phyloP scores from a whole-genome alignment of 2,329 filamentous ascomycete species.

The Cordyceps cateniannulata region DNA sequence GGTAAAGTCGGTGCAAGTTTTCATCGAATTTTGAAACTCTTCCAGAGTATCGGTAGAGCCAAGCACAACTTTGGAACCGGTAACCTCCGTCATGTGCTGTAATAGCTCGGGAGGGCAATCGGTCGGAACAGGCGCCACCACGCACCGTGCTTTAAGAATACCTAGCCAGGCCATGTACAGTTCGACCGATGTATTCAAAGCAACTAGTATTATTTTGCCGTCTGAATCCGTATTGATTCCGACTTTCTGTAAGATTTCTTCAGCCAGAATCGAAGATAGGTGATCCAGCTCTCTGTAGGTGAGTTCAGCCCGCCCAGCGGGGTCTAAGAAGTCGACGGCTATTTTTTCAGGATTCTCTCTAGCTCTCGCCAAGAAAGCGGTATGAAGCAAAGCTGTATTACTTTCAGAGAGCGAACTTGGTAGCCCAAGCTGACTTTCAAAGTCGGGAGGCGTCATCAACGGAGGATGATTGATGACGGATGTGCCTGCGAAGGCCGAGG shows the following conservation, averaged over 20 bases:
- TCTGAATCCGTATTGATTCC: neutral
- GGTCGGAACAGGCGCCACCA: neutral
- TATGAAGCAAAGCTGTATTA: neutral
- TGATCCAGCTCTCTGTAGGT: constrained; percentile 1
- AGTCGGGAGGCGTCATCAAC: neutral
- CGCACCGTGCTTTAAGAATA: constrained; percentile 1
- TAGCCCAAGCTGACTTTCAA: neutral
- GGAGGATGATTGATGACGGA: neutral
- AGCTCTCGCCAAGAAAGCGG: neutral
- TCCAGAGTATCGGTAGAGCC: neutral
- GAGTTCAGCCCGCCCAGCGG: neutral
- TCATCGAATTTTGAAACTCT: neutral
- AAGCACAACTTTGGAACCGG: neutral
- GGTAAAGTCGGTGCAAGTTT: neutral
- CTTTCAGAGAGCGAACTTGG: neutral
- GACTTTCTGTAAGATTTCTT: constrained; percentile 1
- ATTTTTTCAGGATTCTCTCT: neutral
- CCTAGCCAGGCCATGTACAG: neutral
- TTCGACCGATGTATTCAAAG: neutral
- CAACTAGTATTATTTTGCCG: neutral
- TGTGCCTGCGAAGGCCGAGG: neutral
- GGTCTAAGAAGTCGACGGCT: neutral
- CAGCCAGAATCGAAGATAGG: neutral
- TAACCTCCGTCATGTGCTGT: constrained; percentile 1
- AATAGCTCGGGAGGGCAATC: constrained; percentile 1